Evolutionary conservation across 768 basidiomycete species (phyloP).

Genomic region (Pulveroboletus sp.): DNA sequence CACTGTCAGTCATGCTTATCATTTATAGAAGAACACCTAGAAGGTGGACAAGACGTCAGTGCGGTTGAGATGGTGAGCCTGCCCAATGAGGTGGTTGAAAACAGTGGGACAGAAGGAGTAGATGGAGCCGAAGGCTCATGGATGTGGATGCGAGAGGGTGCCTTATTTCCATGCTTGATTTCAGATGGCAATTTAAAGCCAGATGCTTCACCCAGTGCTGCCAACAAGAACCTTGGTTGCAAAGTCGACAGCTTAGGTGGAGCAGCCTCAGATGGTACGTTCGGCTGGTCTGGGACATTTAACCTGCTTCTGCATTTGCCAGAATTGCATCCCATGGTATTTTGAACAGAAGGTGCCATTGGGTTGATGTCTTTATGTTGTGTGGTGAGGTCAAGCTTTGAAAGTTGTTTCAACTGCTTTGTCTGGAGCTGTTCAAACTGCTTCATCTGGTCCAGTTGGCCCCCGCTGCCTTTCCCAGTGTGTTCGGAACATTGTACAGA

Average conservation of each 20-base stretch:
- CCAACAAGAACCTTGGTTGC: not conserved
- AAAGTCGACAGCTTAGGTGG: not conserved
- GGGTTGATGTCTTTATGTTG: constrained; percentile 1
- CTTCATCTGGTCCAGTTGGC: not conserved
- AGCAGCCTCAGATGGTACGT: not conserved
- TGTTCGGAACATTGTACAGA: not conserved
- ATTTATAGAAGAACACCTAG: not conserved
- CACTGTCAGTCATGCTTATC: not conserved
- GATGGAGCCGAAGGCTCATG: not conserved
- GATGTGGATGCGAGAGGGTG: not conserved
- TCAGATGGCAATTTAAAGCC: not conserved
- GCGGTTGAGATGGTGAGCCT: not conserved
- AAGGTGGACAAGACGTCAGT: not conserved
- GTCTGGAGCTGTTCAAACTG: not conserved
- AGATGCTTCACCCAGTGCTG: not conserved
- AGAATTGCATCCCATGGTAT: not conserved
- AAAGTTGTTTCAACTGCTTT: not conserved
- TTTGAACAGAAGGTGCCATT: constrained; percentile 1
- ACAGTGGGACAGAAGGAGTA: not conserved
- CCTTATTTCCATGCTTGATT: not conserved
- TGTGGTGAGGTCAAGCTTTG: not conserved
- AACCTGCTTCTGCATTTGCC: not conserved
- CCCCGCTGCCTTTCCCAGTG: constrained; percentile 1
- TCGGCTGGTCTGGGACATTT: not conserved
- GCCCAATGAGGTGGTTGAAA: not conserved